A percentile compares a stretch with the other conserved stretches of the same genome.
phyloP scores from a whole-genome alignment of 805 yeast species.

The Kodamaea restingae region DNA sequence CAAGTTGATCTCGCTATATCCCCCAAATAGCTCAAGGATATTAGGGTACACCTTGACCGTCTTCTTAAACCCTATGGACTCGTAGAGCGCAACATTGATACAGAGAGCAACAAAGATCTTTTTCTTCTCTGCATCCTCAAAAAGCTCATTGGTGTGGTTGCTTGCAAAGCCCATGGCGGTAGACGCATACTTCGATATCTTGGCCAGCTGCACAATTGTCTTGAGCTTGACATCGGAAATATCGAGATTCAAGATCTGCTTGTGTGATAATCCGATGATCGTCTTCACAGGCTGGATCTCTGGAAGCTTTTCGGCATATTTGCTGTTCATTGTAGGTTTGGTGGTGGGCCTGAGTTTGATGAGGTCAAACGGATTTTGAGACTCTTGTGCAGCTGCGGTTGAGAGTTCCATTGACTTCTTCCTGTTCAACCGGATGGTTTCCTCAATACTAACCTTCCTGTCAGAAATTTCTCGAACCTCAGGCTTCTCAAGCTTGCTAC shows the following conservation, averaged over 20 bases:
- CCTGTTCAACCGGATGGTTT: constrained; percentile 12
- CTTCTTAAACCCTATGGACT: constrained; percentile 31
- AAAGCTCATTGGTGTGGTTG: constrained; percentile 22
- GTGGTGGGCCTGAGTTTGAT: constrained; percentile 24
- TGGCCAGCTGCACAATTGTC: constrained; percentile 30
- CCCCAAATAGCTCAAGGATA: constrained; percentile 25
- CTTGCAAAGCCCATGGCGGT: constrained; percentile 24
- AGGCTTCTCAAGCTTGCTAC: constrained; percentile 7
- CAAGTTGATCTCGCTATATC: constrained; percentile 29
- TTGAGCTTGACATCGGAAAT: constrained; percentile 36
- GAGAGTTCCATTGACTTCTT: constrained; percentile 12
- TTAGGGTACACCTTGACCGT: constrained; percentile 22
- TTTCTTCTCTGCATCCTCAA: constrained; percentile 18
- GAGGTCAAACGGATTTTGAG: constrained; percentile 18
- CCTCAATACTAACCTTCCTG: constrained; percentile 11
- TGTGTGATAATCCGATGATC: constrained; percentile 34
- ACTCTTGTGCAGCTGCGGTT: constrained; percentile 4
- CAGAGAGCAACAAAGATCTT: constrained; percentile 28
- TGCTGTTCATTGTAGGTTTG: constrained; percentile 18
- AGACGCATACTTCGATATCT: constrained; percentile 25
- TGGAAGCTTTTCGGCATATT: constrained; percentile 26
- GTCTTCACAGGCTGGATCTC: constrained; percentile 32
- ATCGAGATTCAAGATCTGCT: constrained; percentile 30
- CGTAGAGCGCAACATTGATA: constrained; percentile 32
- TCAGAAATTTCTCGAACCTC: constrained; percentile 8